Percentiles rank a stretch among this genome's conserved stretches.
Conservation (phyloP, 179 eudicot species). For the Pouteria campechiana region DNA sequence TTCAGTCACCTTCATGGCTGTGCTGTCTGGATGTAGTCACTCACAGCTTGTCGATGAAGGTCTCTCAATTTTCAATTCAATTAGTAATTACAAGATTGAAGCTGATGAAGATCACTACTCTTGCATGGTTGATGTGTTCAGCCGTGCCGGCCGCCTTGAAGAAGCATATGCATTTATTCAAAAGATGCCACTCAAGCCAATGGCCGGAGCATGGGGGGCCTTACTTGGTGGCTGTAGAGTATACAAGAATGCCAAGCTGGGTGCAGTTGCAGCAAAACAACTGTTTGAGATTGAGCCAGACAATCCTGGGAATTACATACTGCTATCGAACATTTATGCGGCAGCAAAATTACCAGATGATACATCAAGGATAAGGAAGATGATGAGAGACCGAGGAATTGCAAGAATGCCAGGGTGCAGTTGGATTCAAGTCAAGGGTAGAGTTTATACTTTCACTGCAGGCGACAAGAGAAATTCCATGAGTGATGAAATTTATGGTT, state of each 20-base stretch:
- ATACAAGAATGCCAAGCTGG: conserved; percentile 70
- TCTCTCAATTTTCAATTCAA: conserved; percentile 41
- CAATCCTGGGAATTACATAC: conserved; percentile 72
- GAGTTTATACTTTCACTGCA: conserved; percentile 51
- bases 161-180: conserved; percentile 58
- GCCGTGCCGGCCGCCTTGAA: conserved; percentile 62
- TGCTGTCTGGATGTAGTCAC: conserved; percentile 77
- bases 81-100: conserved; percentile 44
- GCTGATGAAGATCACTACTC: conserved; percentile 71
- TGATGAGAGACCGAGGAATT: conserved; percentile 56
- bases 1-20: conserved; percentile 61
- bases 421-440: conserved; percentile 65
- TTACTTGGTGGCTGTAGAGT: conserved; percentile 76
- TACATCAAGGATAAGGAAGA: conserved; percentile 54
- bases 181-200: conserved; percentile 66
- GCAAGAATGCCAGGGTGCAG: conserved; percentile 73
- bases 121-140: conserved; percentile 60
- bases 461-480: conserved; percentile 61
- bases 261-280: conserved; percentile 48
- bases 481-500: conserved; percentile 43
- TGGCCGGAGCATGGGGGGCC: conserved; percentile 81
- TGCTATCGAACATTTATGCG: conserved; percentile 48
- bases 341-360: conserved; percentile 58
- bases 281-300: conserved; percentile 66
- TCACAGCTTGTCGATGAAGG: conserved; percentile 68